Base-by-base conservation (phyloP, 176 grass and related monocot genomes). In the Pontederia paniculata region DNA sequence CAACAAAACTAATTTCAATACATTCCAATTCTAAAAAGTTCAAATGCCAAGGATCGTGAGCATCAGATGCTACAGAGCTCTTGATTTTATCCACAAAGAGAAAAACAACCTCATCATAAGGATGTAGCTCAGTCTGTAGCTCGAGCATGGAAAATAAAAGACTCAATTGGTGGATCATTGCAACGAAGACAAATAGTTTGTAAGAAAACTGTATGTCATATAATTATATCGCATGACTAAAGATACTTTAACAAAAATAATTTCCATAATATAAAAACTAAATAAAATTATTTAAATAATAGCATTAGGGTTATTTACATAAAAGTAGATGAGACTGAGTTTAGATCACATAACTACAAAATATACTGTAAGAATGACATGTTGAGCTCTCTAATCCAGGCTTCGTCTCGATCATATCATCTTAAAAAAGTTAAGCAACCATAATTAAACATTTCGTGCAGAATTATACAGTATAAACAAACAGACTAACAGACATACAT, bases 71-170 rank as follows among this genome's bases (percentile, higher is more conserved):
- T 14, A 23, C 23, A 64, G 13, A 58, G 37, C 15, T 41, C 20
- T 1, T 63, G 44, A 76, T 15, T n/a, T 62, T 70, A 57, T 50
- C 70, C 3, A 62, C 17, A 5, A 47, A 50, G 45, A 3, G 46
- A 69, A 17, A 57, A 28, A 68, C 73, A 57, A 96, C 86, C 91
- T 86, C 74, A 63, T 76, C 50, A 76, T 46, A 9, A 47, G n/a
- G 53, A 65, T 58, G 60, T 9, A 96, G 44, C 78, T 77, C 78
- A 12, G 72, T 69, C 68, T 31, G 63, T 72, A 63, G 82, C 91
- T 37, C 91, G 80, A 21, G 85, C 86, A 75, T 89, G 91, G 52
- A 74, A 89, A 85, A 96, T 89, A 57, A 89, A 89, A 76, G 85
- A 96, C 42, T 89, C 91, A 4, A 76, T 86, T 57, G 86, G 70